phyloP scores from a whole-genome alignment of 306 rosid genomes.

The Alnus glutinosa region DNA sequence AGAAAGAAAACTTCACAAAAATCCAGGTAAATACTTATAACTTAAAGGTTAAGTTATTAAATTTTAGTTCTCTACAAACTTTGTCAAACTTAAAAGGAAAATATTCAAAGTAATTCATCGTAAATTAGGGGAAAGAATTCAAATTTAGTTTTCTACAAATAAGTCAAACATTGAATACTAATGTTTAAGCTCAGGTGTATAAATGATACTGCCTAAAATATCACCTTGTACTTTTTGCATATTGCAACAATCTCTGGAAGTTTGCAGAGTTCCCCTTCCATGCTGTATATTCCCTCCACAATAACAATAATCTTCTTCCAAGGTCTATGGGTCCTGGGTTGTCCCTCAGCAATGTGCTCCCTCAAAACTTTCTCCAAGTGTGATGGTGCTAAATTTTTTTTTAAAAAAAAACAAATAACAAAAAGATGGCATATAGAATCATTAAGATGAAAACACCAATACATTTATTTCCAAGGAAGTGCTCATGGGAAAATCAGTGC shows the following conservation, averaged over 20 bases:
- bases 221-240: conserved; percentile 85
- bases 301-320: conserved; percentile 90
- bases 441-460: neutral
- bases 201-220: neutral
- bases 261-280: conserved; percentile 97
- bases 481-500: neutral
- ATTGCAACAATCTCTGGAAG: conserved; percentile 88
- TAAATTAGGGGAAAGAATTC: neutral
- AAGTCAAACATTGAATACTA: neutral
- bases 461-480: neutral
- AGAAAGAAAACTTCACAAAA: neutral
- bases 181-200: neutral
- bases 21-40: neutral
- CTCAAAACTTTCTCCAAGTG: conserved; percentile 86
- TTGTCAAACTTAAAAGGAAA: neutral
- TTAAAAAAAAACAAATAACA: conserved; percentile 16
- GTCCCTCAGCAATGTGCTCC: conserved; percentile 94
- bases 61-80: neutral
- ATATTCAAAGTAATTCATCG: neutral
- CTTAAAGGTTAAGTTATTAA: neutral
- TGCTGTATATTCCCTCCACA: conserved; percentile 94
- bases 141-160: neutral
- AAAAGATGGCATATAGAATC: conserved; percentile 8
- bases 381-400: conserved; percentile 53
- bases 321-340: conserved; percentile 90